Percentiles rank a stretch among this genome's conserved stretches.
Conservation (phyloP, 441 rosid genomes). For the Dalechampia spathulata region DNA sequence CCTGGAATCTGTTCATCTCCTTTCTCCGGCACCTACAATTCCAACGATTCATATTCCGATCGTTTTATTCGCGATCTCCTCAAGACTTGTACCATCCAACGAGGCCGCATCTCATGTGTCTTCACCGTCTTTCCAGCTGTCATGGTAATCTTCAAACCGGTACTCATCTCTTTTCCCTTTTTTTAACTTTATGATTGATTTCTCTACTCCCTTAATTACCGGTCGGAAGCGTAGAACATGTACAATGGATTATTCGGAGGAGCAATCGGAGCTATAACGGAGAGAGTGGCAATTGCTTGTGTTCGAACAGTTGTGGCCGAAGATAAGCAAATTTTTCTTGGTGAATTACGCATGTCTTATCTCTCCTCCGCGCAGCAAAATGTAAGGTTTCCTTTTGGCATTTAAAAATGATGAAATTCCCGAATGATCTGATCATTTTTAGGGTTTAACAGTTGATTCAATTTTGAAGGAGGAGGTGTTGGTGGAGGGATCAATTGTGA, state of each 20-base stretch:
- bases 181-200: background rate
- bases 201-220: too few relatives aligned
- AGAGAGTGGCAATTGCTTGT: conserved; percentile 56
- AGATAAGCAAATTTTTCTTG: conserved; percentile 54
- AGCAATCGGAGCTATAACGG: conserved; percentile 55
- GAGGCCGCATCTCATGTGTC: conserved; percentile 51
- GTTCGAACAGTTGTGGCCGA: conserved; percentile 49
- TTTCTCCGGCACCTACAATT: conserved; percentile 18
- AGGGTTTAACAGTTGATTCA: too few relatives aligned
- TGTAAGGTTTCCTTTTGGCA: conserved; percentile 21
- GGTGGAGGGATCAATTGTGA: conserved; percentile 53
- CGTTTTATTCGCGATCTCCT: conserved; percentile 38
- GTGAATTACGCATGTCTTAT: conserved; percentile 63
- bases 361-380: conserved; percentile 47
- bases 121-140: conserved; percentile 46
- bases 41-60: conserved; percentile 41
- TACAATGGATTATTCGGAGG: conserved; percentile 64
- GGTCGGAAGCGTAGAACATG: conserved; percentile 32
- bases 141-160: conserved; percentile 22
- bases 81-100: conserved; percentile 30
- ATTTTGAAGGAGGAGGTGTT: conserved; percentile 33
- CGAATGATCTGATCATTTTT: too few relatives aligned
- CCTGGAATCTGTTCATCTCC: conserved; percentile 23
- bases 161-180: background rate
- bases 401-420: too few relatives aligned